Evolutionary conservation across 169 alveolate genomes (phyloP), one percentile per base, ranked within the genome.

Genomic region (Perkinsus marinus): DNA sequence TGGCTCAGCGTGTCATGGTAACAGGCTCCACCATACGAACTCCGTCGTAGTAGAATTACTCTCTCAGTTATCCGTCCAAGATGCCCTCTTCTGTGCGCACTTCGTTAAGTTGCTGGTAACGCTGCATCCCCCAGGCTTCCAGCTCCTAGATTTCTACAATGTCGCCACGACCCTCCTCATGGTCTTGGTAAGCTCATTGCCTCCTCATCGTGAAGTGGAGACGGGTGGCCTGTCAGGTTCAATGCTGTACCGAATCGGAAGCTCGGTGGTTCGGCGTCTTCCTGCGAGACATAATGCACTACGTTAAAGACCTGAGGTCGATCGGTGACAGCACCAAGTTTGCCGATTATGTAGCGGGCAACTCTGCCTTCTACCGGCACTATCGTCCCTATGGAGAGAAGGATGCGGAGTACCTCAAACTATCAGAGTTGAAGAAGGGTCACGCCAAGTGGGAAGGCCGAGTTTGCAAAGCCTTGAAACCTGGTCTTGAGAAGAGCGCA

Each of bases 61-160:
- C 79, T 16, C 22, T 57, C 34, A 57, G 79, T 57, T 57, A 57
- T 90, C 93, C n/a, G 93, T 90, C 36, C 91, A 89, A 19, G 93
- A 92, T 39, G 91, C 93, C 26, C 92, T 92, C 41, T 92, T 92
- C 90, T 90, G 93, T 79, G 91, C 93, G 17, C 92, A 92, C 41
- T 92, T 92, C 37, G 92, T 92, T 46, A 39, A 39, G 89, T 90
- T 92, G 34, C 91, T 92, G 26, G 90, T 92, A 46, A 38, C 68
- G 34, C 90, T 92, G 39, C 90, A n/a, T 19, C 41, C 79, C 16
- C 92, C 92, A 19, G 90, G 41, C 5, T 92, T 92, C 92, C 90
- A 92, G 90, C 90, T 69, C 91, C 91, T 92, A 7, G 93, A 68
- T 68, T 92, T 92, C 90, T 90, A 68, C 91, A 90, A 92, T 37